Evolutionary conservation across 371 early-diverging fungal species (phyloP).

Genomic region (Gilbertella persicaria): DNA sequence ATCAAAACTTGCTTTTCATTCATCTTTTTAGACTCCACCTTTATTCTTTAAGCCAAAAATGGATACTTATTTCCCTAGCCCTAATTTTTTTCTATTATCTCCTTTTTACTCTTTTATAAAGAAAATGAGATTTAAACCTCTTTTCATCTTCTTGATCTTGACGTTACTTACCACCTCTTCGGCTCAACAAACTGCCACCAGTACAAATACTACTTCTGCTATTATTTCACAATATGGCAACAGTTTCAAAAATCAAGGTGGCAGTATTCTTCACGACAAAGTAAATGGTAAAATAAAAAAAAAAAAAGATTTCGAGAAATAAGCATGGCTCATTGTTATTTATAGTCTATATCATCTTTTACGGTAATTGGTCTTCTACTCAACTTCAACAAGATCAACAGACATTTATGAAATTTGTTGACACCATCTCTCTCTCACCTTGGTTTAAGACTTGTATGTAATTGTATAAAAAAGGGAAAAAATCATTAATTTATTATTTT

Average conservation of each 20-base stretch:
- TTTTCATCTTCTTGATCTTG: background rate
- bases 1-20: background rate
- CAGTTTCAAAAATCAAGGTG: constrained; percentile 39
- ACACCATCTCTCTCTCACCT: constrained; percentile 39
- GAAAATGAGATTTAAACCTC: background rate
- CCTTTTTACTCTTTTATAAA: background rate
- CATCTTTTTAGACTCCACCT: background rate
- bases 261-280: constrained; percentile 39
- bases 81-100: background rate
- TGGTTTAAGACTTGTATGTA: constrained; percentile 51
- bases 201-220: constrained; percentile 14
- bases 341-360: constrained; percentile 52
- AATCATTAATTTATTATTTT: constrained; percentile 4
- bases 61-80: background rate
- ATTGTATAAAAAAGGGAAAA: background rate
- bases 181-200: constrained; percentile 20
- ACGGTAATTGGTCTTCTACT: constrained; percentile 49
- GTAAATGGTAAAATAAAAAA: constrained; percentile 40
- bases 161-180: constrained; percentile 2
- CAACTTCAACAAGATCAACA: constrained; percentile 35
- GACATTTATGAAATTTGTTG: constrained; percentile 49
- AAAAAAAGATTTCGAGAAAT: background rate
- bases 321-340: background rate
- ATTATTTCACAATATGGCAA: constrained; percentile 32
- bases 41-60: background rate